These are phyloP conservation scores for Aspergillaceae sp. DNA, from an alignment of 2,329 filamentous ascomycete species.

Conservation along the genomic window DNA sequence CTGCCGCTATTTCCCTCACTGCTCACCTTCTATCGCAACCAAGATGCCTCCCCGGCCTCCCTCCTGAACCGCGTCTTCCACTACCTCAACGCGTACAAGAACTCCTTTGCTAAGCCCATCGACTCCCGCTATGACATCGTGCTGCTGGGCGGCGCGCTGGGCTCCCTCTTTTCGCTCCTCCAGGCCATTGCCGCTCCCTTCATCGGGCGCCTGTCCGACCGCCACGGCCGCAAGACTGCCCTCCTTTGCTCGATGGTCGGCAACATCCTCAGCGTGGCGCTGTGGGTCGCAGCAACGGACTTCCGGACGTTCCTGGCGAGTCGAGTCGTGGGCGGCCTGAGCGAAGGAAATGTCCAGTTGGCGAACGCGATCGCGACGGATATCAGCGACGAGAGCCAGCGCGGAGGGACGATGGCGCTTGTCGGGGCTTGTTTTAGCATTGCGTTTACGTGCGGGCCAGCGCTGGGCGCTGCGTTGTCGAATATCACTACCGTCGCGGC, in stretches of 20 bases:
- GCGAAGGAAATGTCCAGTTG: slow-evolving; percentile 93
- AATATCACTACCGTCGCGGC: slow-evolving; percentile 67
- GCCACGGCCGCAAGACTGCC: slow-evolving; percentile 75
- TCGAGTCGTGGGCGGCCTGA: slow-evolving; percentile 81
- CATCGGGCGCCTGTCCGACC: slow-evolving; percentile 82
- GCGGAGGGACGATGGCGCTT: slow-evolving; percentile 88
- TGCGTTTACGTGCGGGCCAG: slow-evolving; percentile 93
- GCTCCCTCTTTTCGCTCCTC: slow-evolving; percentile 85
- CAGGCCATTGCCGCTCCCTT: slow-evolving; percentile 88
- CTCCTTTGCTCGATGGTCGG: slow-evolving; percentile 86
- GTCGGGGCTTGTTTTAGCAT: slow-evolving; percentile 95
- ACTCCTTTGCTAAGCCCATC: slow-evolving; percentile 82
- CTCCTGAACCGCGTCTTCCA: slow-evolving; percentile 70
- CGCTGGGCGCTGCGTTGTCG: slow-evolving; percentile 78
- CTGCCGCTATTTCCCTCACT: slow-evolving; percentile 91
- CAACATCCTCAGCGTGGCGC: slow-evolving; percentile 83
- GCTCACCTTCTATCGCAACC: slow-evolving; percentile 88
- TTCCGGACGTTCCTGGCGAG: slow-evolving; percentile 96
- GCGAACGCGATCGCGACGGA: slow-evolving; percentile 95
- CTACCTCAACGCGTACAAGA: slow-evolving; percentile 90
- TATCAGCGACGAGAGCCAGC: slow-evolving; percentile 75
- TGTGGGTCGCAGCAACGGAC: slow-evolving; percentile 89
- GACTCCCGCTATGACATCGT: slow-evolving; percentile 97
- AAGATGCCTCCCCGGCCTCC: slow-evolving; percentile 56
- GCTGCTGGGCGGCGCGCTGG: slow-evolving; percentile 82